Percentiles rank a stretch among this genome's conserved stretches.
phyloP scores from a whole-genome alignment of 2,329 filamentous ascomycete species.

The Cercospora sesami region DNA sequence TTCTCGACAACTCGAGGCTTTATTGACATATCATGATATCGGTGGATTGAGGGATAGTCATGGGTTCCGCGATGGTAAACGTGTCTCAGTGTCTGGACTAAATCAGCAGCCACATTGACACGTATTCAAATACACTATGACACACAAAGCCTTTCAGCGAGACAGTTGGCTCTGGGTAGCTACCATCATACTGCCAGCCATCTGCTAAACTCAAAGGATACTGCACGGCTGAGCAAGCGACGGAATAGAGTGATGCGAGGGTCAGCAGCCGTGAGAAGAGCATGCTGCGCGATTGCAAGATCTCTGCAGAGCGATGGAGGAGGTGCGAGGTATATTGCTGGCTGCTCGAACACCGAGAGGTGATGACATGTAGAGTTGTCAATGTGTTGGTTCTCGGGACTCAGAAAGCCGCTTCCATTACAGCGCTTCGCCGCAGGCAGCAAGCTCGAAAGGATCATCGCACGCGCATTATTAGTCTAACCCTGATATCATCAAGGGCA shows the following conservation, averaged over 20 bases:
- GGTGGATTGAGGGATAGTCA: slow-evolving; percentile 72
- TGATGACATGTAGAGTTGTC: background rate
- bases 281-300: background rate
- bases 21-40: slow-evolving; percentile 68
- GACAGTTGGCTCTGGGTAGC: background rate
- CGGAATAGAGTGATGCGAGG: background rate
- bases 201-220: background rate
- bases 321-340: background rate
- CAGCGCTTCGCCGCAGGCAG: background rate
- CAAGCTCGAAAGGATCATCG: background rate
- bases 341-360: background rate
- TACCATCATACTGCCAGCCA: background rate
- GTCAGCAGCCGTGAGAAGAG: background rate
- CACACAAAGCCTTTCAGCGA: background rate
- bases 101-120: background rate
- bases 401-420: too few species aligned
- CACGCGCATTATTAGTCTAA: background rate
- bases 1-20: slow-evolving; percentile 45
- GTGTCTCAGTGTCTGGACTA: slow-evolving; percentile 67
- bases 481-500: background rate
- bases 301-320: background rate
- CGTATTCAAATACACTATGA: background rate
- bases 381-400: background rate
- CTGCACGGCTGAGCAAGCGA: background rate
- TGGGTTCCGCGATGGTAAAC: slow-evolving; percentile 90